Conservation (phyloP, 176 grass and related monocot genomes). For the Guadua angustifolia region DNA sequence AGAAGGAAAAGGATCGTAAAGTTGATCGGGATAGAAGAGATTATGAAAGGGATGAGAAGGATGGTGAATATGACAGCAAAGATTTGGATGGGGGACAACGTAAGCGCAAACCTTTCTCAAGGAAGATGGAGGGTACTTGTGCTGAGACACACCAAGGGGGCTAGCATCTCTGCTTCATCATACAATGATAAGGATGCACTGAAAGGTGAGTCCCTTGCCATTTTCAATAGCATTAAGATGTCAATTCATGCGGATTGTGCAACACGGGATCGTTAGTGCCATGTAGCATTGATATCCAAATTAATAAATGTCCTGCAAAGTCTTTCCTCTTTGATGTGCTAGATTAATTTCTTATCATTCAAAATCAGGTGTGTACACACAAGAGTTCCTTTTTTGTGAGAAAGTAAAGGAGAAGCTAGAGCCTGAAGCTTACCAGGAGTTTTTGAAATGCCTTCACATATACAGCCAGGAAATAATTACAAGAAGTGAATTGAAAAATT, state of each 20-base stretch:
- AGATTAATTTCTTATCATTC: constrained; percentile 23
- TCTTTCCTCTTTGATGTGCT: constrained; percentile 19
- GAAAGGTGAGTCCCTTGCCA: constrained; percentile 59
- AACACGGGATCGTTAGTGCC: constrained; percentile 13
- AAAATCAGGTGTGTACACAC: constrained; percentile 62
- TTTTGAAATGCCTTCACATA: constrained; percentile 90
- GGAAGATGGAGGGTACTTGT: constrained; percentile 32
- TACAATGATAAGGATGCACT: constrained; percentile 74
- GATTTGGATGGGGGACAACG: constrained; percentile 45
- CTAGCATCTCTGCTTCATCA: constrained; percentile 55
- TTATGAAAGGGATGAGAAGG: constrained; percentile 59
- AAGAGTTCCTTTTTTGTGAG: constrained; percentile 72
- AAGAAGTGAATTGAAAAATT: constrained; percentile 70
- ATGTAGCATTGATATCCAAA: not conserved
- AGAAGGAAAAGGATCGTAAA: constrained; percentile 60
- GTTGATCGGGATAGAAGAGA: constrained; percentile 59
- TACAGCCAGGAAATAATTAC: constrained; percentile 87
- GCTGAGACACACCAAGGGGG: constrained; percentile 42
- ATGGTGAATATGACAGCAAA: constrained; percentile 61
- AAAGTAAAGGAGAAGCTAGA: constrained; percentile 81
- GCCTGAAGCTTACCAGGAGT: constrained; percentile 75
- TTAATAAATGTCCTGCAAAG: not conserved
- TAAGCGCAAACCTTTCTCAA: constrained; percentile 39
- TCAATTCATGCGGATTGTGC: not conserved
- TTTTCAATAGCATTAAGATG: constrained; percentile 15